A percentile compares a stretch with the other conserved stretches of the same genome.
Evolutionary conservation across 495 filamentous ascomycete genomes (phyloP).

Genomic region (Letharia lupina): DNA sequence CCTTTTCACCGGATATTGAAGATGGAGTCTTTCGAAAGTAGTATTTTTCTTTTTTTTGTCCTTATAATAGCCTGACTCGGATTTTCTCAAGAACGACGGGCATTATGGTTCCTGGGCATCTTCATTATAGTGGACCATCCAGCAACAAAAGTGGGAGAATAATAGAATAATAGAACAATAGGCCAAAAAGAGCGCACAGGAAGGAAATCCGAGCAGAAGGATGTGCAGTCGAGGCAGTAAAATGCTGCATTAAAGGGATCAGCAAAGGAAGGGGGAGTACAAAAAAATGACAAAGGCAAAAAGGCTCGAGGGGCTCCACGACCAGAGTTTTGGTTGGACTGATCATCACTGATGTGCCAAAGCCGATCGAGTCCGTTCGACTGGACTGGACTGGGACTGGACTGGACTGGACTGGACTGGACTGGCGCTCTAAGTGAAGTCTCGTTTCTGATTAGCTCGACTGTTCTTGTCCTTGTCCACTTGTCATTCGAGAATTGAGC

Average conservation of each 20-base stretch:
- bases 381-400: too few relatives aligned
- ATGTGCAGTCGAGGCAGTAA: neutral
- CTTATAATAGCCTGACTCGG: neutral
- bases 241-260: neutral
- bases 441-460: neutral
- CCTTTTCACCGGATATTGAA: neutral
- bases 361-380: neutral
- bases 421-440: too few relatives aligned
- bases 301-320: neutral
- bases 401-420: too few relatives aligned
- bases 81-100: neutral
- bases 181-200: neutral
- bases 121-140: neutral
- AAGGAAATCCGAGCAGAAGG: neutral
- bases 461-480: neutral
- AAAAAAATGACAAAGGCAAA: neutral
- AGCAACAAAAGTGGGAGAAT: neutral
- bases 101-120: neutral
- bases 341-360: neutral
- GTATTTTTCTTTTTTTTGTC: neutral
- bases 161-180: neutral
- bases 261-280: neutral
- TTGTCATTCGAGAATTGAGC: neutral
- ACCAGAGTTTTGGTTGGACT: neutral
- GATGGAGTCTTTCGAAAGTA: too few relatives aligned